A percentile compares a stretch with the other conserved stretches of the same genome.
Conservation (phyloP, 768 basidiomycete genomes). For the Rhizopogon rudus region DNA sequence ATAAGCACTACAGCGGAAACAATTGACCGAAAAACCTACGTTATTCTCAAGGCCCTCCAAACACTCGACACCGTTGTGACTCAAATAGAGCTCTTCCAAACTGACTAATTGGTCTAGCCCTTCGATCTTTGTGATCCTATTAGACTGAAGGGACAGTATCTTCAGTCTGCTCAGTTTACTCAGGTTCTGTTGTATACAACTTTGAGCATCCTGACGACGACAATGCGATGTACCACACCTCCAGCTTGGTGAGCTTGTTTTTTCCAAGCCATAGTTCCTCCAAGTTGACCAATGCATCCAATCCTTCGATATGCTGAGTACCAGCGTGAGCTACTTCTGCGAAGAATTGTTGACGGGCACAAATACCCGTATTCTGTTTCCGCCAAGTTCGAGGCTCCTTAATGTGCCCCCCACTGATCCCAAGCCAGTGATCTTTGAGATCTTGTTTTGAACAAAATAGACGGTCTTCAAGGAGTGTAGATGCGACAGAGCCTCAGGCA, state of each 20-base stretch:
- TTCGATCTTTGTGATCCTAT: conserved; percentile 86
- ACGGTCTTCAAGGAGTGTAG: conserved; percentile 66
- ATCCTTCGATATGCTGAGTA: conserved; percentile 78
- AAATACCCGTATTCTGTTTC: conserved; percentile 85
- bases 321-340: not conserved
- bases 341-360: not conserved
- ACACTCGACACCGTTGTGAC: conserved; percentile 84
- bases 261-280: conserved; percentile 97
- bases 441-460: conserved; percentile 97
- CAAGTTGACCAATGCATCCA: conserved; percentile 74
- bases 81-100: conserved; percentile 88
- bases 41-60: conserved; percentile 86
- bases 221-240: conserved; percentile 41
- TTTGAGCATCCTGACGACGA: not conserved
- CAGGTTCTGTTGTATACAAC: conserved; percentile 51
- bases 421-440: conserved; percentile 71
- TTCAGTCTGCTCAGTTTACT: conserved; percentile 63
- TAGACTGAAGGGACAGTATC: conserved; percentile 90
- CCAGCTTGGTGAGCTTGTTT: conserved; percentile 89
- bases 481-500: conserved; percentile 58
- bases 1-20: not conserved
- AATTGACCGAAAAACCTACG: conserved; percentile 36
- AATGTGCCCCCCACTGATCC: conserved; percentile 49
- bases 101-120: conserved; percentile 65
- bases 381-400: conserved; percentile 86